Evolutionary conservation across 495 filamentous ascomycete genomes (phyloP).

Genomic region (Arthonia radiata): DNA sequence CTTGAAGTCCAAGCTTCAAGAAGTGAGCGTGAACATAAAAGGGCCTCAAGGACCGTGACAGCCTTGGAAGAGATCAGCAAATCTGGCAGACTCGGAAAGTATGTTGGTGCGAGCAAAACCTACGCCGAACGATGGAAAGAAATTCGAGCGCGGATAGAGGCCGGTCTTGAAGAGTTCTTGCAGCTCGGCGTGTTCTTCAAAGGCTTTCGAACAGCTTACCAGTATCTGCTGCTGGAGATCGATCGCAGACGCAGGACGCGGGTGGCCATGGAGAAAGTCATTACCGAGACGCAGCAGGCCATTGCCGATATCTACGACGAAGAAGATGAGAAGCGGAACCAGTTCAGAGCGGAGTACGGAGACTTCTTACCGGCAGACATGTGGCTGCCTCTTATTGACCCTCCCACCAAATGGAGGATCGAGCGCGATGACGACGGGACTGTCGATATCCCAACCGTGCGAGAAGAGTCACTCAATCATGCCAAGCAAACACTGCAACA

Average conservation of each 20-base stretch:
- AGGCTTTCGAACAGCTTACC: conserved; percentile 61
- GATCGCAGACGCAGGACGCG: conserved; percentile 44
- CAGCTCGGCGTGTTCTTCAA: conserved; percentile 54
- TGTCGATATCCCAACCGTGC: no score
- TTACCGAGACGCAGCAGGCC: conserved; percentile 52
- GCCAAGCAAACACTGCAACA: no score
- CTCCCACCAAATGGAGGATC: conserved; percentile 33
- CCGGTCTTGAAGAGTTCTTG: conserved; percentile 46
- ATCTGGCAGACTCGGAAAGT: conserved; percentile 13
- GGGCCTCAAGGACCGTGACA: conserved; percentile 1
- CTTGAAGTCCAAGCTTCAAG: conserved; percentile 29
- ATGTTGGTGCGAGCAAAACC: conserved; percentile 41
- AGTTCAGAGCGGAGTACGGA: conserved; percentile 58
- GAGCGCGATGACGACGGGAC: conserved; percentile 11
- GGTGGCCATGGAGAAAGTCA: conserved; percentile 44
- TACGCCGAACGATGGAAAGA: conserved; percentile 55
- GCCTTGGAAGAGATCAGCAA: conserved; percentile 16
- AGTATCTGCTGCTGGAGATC: conserved; percentile 59
- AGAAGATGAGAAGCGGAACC: conserved; percentile 49
- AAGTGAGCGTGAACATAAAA: conserved; percentile 22
- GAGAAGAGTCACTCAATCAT: no score
- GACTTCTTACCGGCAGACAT: conserved; percentile 74
- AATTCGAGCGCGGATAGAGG: conserved; percentile 40
- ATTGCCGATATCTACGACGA: conserved; percentile 43
- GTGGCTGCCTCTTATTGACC: conserved; percentile 48